phyloP scores from a whole-genome alignment of 345 rosid genomes.

The Rhizophora mangle region DNA sequence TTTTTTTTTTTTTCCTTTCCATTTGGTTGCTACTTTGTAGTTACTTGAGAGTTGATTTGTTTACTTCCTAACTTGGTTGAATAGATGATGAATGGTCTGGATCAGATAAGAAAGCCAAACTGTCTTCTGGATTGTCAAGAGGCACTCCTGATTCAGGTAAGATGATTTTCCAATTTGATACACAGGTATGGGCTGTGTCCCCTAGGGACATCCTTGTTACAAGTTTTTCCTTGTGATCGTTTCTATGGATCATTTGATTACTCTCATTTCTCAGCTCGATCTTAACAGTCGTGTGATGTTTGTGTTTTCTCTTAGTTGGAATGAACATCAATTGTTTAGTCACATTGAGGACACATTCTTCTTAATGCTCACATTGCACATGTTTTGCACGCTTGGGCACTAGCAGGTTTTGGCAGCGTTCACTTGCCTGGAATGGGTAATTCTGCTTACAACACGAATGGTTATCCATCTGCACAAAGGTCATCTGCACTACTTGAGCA shows the following conservation, averaged over 20 bases:
- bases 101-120: constrained; percentile 56
- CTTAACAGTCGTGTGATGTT: constrained; percentile 22
- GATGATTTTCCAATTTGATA: constrained; percentile 18
- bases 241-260: constrained; percentile 9
- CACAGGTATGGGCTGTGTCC: constrained; percentile 14
- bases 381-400: constrained; percentile 92
- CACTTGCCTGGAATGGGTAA: constrained; percentile 85
- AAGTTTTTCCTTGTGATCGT: constrained; percentile 16
- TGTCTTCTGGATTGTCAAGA: constrained; percentile 32
- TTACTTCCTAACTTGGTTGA: constrained; percentile 17
- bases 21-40: constrained; percentile 1
- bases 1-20: neutral
- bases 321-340: constrained; percentile 34
- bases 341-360: constrained; percentile 55
- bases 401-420: constrained; percentile 95
- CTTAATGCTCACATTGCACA: constrained; percentile 85
- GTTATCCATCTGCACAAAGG: constrained; percentile 94
- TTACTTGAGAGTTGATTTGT: constrained; percentile 5
- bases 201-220: constrained; percentile 8
- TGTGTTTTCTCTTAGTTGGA: constrained; percentile 33
- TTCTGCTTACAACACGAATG: constrained; percentile 83
- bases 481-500: constrained; percentile 87
- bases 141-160: constrained; percentile 53
- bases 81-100: constrained; percentile 57
- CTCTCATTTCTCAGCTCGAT: constrained; percentile 8